These are phyloP conservation scores for Heliophila coronopifolia DNA, from an alignment of 441 rosid species.

Conservation along the genomic window DNA sequence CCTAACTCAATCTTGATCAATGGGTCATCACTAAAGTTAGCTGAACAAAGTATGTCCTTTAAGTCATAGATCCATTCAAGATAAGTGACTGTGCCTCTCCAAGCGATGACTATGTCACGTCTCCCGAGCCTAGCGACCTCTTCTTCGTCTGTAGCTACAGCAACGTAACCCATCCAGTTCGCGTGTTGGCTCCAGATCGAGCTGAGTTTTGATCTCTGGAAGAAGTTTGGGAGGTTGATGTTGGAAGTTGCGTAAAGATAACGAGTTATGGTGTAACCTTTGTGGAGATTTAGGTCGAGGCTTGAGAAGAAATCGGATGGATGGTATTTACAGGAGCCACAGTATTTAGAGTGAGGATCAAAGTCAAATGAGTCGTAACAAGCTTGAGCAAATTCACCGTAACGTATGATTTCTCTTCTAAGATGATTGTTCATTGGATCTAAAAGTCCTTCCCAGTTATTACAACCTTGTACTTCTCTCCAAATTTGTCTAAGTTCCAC, in stretches of 20 bases:
- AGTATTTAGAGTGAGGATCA: conserved; percentile 54
- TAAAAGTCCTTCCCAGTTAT: conserved; percentile 49
- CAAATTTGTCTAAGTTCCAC: conserved; percentile 36
- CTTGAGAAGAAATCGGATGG: conserved; percentile 43
- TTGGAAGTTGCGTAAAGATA: conserved; percentile 59
- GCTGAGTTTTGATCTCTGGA: conserved; percentile 54
- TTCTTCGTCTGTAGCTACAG: conserved; percentile 43
- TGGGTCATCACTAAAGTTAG: too few relatives aligned
- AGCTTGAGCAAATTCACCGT: conserved; percentile 73
- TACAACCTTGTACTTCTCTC: conserved; percentile 50
- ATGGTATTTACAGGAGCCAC: conserved; percentile 51
- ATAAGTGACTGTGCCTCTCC: conserved; percentile 57
- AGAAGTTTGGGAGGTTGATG: conserved; percentile 57
- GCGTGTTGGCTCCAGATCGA: conserved; percentile 59
- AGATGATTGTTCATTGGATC: conserved; percentile 58
- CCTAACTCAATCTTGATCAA: conserved; percentile 52
- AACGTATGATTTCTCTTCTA: conserved; percentile 54
- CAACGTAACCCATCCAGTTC: conserved; percentile 63
- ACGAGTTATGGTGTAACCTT: conserved; percentile 47
- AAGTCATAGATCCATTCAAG: conserved; percentile 58
- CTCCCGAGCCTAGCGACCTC: conserved; percentile 38
- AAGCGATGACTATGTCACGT: conserved; percentile 45
- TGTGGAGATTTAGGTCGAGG: conserved; percentile 34
- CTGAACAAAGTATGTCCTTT: too few relatives aligned
- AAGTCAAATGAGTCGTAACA: conserved; percentile 61